Evolutionary conservation across 2,329 filamentous ascomycete species (phyloP).

Genomic region (Rugonectria rugulosa): DNA sequence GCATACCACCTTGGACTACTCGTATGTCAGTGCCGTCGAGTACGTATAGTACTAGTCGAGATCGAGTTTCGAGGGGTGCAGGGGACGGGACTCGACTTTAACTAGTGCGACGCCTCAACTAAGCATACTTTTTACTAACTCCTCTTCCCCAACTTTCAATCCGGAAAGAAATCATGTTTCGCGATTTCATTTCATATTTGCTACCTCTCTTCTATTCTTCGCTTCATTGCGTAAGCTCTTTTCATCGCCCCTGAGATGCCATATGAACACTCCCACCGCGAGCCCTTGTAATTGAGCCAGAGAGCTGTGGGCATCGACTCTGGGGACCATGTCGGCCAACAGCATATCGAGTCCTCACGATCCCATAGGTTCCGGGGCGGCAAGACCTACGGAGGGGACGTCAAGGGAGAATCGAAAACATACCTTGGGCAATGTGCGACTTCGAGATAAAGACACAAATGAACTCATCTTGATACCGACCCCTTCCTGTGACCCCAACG

Average conservation of each 20-base stretch:
- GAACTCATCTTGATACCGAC: constrained; percentile 54
- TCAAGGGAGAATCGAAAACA: constrained; percentile 26
- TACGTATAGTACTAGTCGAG: neutral
- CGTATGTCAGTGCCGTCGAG: too few relatives aligned
- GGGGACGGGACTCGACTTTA: neutral
- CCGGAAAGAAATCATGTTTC: neutral
- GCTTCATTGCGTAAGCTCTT: neutral
- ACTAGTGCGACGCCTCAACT: constrained; percentile 9
- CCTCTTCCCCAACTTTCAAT: constrained; percentile 5
- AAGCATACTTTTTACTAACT: neutral
- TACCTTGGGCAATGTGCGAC: constrained; percentile 51
- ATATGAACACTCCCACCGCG: neutral
- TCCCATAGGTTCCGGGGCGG: neutral
- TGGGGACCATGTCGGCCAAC: neutral
- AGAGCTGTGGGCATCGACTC: neutral
- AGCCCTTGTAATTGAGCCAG: neutral
- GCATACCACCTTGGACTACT: constrained; percentile 5
- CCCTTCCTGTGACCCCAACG: constrained; percentile 31
- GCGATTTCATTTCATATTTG: neutral
- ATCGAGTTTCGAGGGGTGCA: neutral
- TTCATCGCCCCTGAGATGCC: neutral
- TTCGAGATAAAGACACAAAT: constrained; percentile 52
- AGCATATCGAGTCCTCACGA: constrained; percentile 8
- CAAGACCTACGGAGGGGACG: constrained; percentile 2
- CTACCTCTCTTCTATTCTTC: neutral